A percentile compares a stretch with the other conserved stretches of the same genome.
Conservation (phyloP, 73 alveolate genomes). For the Paramecium biaurelia region DNA sequence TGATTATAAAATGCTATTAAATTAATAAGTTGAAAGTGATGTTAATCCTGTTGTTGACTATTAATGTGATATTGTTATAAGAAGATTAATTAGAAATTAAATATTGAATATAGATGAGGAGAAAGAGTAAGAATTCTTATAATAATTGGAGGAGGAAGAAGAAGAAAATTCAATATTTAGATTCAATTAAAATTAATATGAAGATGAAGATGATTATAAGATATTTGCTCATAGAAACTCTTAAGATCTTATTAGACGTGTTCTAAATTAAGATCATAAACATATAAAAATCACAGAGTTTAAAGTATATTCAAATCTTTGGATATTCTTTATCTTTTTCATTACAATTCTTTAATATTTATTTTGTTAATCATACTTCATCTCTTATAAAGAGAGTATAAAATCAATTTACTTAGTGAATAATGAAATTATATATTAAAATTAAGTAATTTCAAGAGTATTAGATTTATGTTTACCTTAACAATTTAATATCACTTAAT, state of each 20-base stretch:
- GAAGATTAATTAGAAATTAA: constrained; percentile 18
- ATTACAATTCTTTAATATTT: not conserved
- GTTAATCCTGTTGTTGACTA: not conserved
- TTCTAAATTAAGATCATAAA: not conserved
- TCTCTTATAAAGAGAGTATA: not conserved
- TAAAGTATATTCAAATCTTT: not conserved
- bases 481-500: not conserved
- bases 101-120: not conserved
- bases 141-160: constrained; percentile 6
- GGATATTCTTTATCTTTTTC: constrained; percentile 14
- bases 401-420: not conserved
- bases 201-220: not conserved
- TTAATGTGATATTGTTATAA: not conserved
- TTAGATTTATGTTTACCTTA: constrained; percentile 29
- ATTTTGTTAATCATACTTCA: not conserved
- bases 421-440: not conserved
- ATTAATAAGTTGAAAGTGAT: not conserved
- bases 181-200: not conserved
- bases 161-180: constrained; percentile 46
- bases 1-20: not conserved
- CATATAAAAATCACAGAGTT: not conserved
- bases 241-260: not conserved
- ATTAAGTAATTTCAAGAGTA: not conserved
- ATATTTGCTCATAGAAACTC: not conserved
- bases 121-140: not conserved